A percentile compares a stretch with the other conserved stretches of the same genome.
These are phyloP conservation scores for Suhomyces choctaworum DNA, from an alignment of 1,139 yeast genomes.

Conservation along the genomic window DNA sequence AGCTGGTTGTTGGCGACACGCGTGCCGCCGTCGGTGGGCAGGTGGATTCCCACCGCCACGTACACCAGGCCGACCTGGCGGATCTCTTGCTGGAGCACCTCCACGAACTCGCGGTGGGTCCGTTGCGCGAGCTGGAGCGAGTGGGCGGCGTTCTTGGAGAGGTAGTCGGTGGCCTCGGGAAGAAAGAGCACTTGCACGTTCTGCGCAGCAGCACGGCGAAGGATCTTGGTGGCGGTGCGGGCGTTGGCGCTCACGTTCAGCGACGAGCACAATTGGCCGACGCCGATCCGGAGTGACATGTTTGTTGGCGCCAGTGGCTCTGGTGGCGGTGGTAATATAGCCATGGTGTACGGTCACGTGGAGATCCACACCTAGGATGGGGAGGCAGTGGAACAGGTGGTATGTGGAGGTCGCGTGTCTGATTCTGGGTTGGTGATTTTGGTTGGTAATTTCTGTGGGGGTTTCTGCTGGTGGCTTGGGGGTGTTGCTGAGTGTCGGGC, in stretches of 20 bases:
- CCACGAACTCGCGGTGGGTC: slow-evolving; percentile 53
- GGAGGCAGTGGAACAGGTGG: slow-evolving; percentile 3
- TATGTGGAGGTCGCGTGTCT: neutral
- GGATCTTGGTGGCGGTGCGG: slow-evolving; percentile 53
- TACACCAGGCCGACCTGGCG: slow-evolving; percentile 32
- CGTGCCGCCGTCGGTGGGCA: slow-evolving; percentile 48
- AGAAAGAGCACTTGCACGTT: slow-evolving; percentile 71
- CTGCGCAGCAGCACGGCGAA: slow-evolving; percentile 58
- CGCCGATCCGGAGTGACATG: slow-evolving; percentile 51
- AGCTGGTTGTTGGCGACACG: slow-evolving; percentile 71
- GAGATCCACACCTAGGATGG: no score
- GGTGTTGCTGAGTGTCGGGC: no score
- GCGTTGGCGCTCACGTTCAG: slow-evolving; percentile 63
- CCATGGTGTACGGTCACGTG: neutral
- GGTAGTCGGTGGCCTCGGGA: slow-evolving; percentile 92
- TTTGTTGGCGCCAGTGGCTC: neutral
- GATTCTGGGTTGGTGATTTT: neutral
- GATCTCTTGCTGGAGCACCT: slow-evolving; percentile 51
- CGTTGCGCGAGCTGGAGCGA: slow-evolving; percentile 58
- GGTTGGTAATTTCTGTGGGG: neutral
- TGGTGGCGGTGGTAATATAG: neutral
- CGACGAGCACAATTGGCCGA: slow-evolving; percentile 84
- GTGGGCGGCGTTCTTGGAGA: slow-evolving; percentile 68
- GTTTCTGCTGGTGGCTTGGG: no score
- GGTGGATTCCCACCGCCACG: slow-evolving; percentile 74